Evolutionary conservation across 139 green algal species (phyloP), one percentile per base, ranked within the genome.

Genomic region (Picochlorum sp.): DNA sequence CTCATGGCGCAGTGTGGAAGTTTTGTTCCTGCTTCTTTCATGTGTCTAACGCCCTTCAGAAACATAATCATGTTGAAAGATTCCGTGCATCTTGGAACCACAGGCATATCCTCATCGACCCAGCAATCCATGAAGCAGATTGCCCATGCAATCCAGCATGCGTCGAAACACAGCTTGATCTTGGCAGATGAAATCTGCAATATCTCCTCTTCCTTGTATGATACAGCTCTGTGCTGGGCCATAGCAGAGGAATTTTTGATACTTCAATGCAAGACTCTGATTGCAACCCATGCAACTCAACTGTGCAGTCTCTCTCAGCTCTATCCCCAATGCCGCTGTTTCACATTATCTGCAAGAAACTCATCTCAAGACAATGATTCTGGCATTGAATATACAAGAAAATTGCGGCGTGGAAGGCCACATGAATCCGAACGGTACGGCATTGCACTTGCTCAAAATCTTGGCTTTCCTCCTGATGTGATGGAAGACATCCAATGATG

Each of bases 171-270:
- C 37, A 77, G 60, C 45, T 57, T 95, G 59, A 82, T 95, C 24
- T 57, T 95, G n/a, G 75, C 94, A 18, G 88, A 95, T 66, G 88
- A 95, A 75, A 82, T 92, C 32, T 86, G 82, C 1, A 67, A 81
- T 2, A 79, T 81, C 26, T 95, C 88, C 0, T 85, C 71, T 52
- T 92, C 88, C 2, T 54, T 60, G 23, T 88, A 95, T 57, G 88
- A 88, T 16, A 68, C 82, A 52, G 85, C 65, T 4, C 70, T 96
- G 4, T 77, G 83, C 1, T 96, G 88, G 88, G 81, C 87, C 7
- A 70, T 87, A 30, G 49, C 68, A 21, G 73, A 86, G 62, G 47
- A 71, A 3, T 64, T 81, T 30, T 65, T 78, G 37, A 37, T 30
- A 14, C 10, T 57, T 9, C 65, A 79, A 2, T 50, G 60, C 4